These are phyloP conservation scores for Sporothrix globosa DNA, from an alignment of 2,329 filamentous ascomycete genomes.

Conservation along the genomic window DNA sequence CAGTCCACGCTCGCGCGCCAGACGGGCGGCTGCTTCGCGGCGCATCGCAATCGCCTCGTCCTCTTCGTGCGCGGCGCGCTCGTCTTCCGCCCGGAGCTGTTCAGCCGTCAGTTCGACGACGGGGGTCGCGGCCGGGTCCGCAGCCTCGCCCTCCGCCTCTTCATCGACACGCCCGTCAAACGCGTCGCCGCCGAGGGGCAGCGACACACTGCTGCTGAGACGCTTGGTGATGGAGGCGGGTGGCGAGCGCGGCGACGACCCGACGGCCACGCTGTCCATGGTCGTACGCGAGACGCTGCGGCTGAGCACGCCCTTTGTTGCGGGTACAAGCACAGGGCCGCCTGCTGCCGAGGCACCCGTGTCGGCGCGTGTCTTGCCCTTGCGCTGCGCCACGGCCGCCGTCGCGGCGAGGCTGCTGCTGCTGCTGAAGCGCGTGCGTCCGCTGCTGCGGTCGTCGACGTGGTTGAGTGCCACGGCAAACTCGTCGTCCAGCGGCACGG, in stretches of 20 bases:
- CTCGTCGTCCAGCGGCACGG: constrained; percentile 88
- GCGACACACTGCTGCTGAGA: constrained; percentile 34
- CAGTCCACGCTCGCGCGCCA: constrained; percentile 57
- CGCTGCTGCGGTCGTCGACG: constrained; percentile 76
- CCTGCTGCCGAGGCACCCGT: constrained; percentile 27
- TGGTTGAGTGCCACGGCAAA: constrained; percentile 82
- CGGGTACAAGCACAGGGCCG: not conserved
- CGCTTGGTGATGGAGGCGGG: constrained; percentile 38
- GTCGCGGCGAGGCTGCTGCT: constrained; percentile 61
- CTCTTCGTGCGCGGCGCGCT: constrained; percentile 55
- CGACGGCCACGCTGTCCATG: constrained; percentile 43
- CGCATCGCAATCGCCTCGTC: constrained; percentile 57
- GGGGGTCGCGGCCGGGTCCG: constrained; percentile 39
- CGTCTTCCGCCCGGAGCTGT: constrained; percentile 59
- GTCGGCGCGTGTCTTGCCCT: constrained; percentile 37
- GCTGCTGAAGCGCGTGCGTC: constrained; percentile 59
- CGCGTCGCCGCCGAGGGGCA: constrained; percentile 25
- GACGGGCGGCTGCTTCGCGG: constrained; percentile 55
- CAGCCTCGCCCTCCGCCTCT: constrained; percentile 29
- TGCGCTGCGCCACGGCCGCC: constrained; percentile 63
- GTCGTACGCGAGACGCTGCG: constrained; percentile 64
- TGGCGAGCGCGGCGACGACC: constrained; percentile 57
- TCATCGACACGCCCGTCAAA: constrained; percentile 12
- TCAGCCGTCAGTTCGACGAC: constrained; percentile 50
- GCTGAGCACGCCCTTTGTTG: constrained; percentile 42